Evolutionary conservation across 78 protist species (phyloP), one percentile per base, ranked within the genome.

Genomic region (Pigoraptor vietnamica): DNA sequence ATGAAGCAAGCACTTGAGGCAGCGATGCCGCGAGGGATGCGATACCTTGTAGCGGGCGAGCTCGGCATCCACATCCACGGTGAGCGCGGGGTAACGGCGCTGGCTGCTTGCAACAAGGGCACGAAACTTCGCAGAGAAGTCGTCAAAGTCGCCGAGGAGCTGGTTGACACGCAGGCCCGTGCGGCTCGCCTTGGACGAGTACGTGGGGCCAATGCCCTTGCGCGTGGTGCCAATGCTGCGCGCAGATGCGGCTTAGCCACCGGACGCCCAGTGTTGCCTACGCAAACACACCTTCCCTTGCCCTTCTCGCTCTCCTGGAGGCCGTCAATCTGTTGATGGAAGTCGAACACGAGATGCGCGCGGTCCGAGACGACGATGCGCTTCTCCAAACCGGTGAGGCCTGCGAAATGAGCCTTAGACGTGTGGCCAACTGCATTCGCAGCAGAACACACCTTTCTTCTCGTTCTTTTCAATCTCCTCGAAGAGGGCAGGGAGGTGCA

Each of bases 131-230:
- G 93, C 91, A 29, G 86, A 81, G 82, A 97, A 96, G 33, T 25
- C 39, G 35, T 93, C 95, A 36, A 88, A 93, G 90, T 93, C 93
- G 56, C 86, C 91, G 1, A 88, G 48, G 24, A 97, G 92, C 91
- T 97, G 97, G 67, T 94, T 89, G 25, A 97, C 95, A 40, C 98
- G 94, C 32, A 97, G 48, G 34, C 97, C 97, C 39, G 90, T 93
- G 86, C 98, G 93, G 48, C 34, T 82, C 24, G 96, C 96, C 95
- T 97, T 97, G 94, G 93, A 81, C 0, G 95, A 40, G 94, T 97
- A 97, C 55, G 95, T 89, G 23, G 99, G 99, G 1, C 99, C 99
- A 89, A 97, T 97, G 37, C 99, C 99, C 90, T 93, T 93, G 92
- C 92, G 95, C 86, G 98, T 96, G 48, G 98, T 97, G 86, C 96